Evolutionary conservation across 2,329 filamentous ascomycete genomes (phyloP), one percentile per base, ranked within the genome.

Genomic region (Xylariomycetidae sp.): DNA sequence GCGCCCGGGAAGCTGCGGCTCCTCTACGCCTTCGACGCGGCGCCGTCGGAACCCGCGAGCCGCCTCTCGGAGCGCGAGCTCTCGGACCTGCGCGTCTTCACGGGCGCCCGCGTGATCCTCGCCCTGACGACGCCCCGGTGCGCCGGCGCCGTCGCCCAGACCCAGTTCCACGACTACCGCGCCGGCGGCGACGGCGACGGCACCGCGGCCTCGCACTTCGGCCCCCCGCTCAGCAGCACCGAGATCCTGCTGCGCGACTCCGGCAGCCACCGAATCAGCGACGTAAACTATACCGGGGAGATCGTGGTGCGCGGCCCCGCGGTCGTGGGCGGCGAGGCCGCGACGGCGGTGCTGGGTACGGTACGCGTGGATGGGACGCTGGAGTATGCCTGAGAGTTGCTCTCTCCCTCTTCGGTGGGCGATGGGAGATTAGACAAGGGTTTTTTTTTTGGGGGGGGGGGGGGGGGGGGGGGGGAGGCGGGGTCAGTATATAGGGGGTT

Each of bases 131-230:
- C 85, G 1, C 69, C 87, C 16, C 77, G 78, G 40, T 85, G 97
- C n/a, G 90, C 89, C 3, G 92, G 92, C 23, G 83, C 89, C 1
- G 77, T 94, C n/a, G 70, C 83, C 1, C 90, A 97, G 63, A 94
- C 86, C 6, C 81, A 86, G 41, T 72, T 89, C 25, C 94, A 86
- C 54, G 90, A 97, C 57, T 97, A 97, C 59, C 71, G 90, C 45
- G 70, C 72, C 41, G 64, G 61, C 23, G 59, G 55, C 44, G 43
- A 47, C 35, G 61, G 59, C 9, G 56, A 55, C 39, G 64, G 59
- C 34, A n/a, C n/a, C n/a, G n/a, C n/a, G n/a, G n/a, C n/a, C n/a
- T 67, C 69, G 9, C 88, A 94, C 58, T 95, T 97, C 53, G 92
- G 92, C 3, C 70, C 83, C 8, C 89, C 90, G 3, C 55, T 92